Base-by-base conservation (phyloP, 2,329 filamentous ascomycete species). In the Fusarium secorum region DNA sequence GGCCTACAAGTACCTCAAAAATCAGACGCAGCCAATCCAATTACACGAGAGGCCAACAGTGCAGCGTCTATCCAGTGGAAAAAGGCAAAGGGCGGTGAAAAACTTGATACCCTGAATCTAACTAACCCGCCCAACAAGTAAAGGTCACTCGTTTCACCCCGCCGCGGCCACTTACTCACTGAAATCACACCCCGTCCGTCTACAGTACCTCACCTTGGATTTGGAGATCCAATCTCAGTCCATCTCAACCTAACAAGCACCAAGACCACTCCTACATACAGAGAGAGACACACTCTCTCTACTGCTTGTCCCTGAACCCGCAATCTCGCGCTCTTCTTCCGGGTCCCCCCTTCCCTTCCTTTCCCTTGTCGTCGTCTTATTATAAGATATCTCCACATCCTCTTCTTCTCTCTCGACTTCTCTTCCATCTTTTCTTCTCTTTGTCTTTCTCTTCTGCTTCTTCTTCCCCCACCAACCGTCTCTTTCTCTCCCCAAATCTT, bases 81-180 rank as follows among this genome's bases (percentile, higher is more conserved):
- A 67, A 57, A 60, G 49, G 60, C 69, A 74, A 75, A 75, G 73
- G 73, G 73, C 73, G 73, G 73, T 75, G 73, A 75, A 75, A 75
- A 75, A 64, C 62, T 60, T 57, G 68, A 74, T 66, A 71, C 66
- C 36, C 38, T 66, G 58, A 53, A 67, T 51, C 64, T 57, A 53
- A 55, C 68, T 74, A 73, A 70, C 30, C 56, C n/a, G 30, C 72
- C 67, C 70, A 72, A 72, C 70, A 72, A 72, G 53, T 60, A 36
- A 44, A 71, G 59, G 68, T 72, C 69, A 72, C 69, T 60, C 42
- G 56, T 45, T 56, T 56, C 61, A 72, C 70, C 69, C 63, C 72
- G 60, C 70, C 59, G 35, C 63, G 59, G 49, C 60, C 65, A 45
- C 28, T 24, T 32, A 32, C 28, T 38, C 33, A 45, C 42, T 65